Percentiles rank a stretch among this genome's conserved stretches.
phyloP scores from a whole-genome alignment of 75 land plant species.

The Larix kaempferi region DNA sequence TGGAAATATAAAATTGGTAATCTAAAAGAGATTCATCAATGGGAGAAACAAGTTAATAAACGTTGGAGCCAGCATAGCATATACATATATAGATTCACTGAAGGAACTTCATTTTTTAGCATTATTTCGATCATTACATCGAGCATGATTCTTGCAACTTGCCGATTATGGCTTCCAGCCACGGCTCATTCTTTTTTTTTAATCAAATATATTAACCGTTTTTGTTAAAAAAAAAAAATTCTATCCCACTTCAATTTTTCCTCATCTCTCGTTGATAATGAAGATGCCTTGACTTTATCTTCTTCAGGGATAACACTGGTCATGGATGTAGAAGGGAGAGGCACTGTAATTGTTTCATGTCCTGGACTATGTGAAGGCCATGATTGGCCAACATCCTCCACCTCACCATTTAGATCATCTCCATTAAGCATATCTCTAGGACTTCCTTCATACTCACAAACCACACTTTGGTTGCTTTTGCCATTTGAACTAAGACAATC shows the following conservation, averaged over 20 bases:
- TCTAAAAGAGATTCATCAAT: no score
- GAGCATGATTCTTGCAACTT: no score
- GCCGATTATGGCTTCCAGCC: no score
- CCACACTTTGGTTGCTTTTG: conserved; percentile 1
- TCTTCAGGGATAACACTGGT: background rate
- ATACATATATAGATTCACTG: no score
- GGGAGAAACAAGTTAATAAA: no score
- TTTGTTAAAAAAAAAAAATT: no score
- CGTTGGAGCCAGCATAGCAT: no score
- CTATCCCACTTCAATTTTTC: background rate
- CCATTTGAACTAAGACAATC: conserved; percentile 8
- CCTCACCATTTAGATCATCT: conserved; percentile 10
- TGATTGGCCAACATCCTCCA: conserved; percentile 10
- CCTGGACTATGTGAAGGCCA: conserved; percentile 11
- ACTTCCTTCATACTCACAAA: conserved; percentile 6
- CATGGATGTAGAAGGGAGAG: background rate
- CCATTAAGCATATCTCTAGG: background rate
- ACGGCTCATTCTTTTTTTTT: no score
- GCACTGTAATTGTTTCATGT: background rate
- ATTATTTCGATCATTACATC: no score
- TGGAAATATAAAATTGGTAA: no score
- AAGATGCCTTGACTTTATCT: background rate
- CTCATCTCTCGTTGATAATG: background rate
- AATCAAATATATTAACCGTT: no score
- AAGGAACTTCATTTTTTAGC: no score